A percentile compares a stretch with the other conserved stretches of the same genome.
Evolutionary conservation across 768 basidiomycete species (phyloP).

Genomic region (Pleurotus djamor): DNA sequence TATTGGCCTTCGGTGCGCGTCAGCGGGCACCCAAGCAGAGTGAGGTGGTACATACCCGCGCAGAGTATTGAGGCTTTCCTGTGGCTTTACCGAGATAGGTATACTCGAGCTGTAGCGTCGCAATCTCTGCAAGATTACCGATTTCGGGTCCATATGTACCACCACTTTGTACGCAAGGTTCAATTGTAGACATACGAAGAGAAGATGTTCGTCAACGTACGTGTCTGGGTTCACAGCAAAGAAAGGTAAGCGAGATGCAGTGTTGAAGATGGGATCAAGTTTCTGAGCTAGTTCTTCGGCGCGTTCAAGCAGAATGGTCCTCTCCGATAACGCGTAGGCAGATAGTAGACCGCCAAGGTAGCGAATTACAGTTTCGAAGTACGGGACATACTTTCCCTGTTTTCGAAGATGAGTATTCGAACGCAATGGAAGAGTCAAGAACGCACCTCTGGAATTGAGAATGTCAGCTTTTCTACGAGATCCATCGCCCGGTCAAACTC

Average conservation of each 20-base stretch:
- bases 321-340: slow-evolving; percentile 73
- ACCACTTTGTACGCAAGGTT: slow-evolving; percentile 18
- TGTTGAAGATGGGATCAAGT: slow-evolving; percentile 72
- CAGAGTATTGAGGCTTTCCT: slow-evolving; percentile 60
- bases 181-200: too few species aligned
- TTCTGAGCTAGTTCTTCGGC: slow-evolving; percentile 79
- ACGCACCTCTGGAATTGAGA: background rate
- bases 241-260: slow-evolving; percentile 65
- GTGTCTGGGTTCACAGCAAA: slow-evolving; percentile 66
- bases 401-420: background rate
- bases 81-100: slow-evolving; percentile 80
- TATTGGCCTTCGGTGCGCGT: slow-evolving; percentile 36
- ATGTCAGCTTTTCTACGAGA: slow-evolving; percentile 29
- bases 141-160: slow-evolving; percentile 30
- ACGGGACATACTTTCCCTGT: slow-evolving; percentile 39
- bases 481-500: slow-evolving; percentile 69
- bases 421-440: background rate
- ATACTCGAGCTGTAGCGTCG: slow-evolving; percentile 81
- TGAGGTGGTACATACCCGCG: slow-evolving; percentile 38
- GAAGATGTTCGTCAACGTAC: slow-evolving; percentile 27
- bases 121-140: slow-evolving; percentile 71
- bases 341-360: slow-evolving; percentile 88
- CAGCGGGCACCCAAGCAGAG: too few species aligned
- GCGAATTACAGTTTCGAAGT: slow-evolving; percentile 87
- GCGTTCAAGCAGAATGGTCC: slow-evolving; percentile 58